Conservation (phyloP, 1,284 basidiomycete genomes). For the Trichosporon sp. region DNA sequence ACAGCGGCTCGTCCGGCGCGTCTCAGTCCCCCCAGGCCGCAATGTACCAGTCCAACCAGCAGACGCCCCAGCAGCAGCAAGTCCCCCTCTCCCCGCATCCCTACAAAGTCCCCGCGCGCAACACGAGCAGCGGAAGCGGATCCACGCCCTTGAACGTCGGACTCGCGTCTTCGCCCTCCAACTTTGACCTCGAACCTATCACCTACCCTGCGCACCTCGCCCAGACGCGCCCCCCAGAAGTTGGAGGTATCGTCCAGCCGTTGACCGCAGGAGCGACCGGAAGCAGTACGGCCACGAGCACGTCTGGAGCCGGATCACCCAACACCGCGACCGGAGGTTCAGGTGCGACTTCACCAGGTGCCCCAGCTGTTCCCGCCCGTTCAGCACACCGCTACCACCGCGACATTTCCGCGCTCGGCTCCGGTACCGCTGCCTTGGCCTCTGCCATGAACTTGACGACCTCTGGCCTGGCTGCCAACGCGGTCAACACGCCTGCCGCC, state of each 20-base stretch:
- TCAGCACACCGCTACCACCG: constrained; percentile 32
- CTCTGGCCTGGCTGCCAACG: constrained; percentile 16
- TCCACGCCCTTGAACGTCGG: constrained; percentile 11
- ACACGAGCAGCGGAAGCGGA: constrained; percentile 13
- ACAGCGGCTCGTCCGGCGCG: constrained; percentile 2
- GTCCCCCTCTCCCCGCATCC: constrained; percentile 13
- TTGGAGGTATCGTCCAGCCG: constrained; percentile 14
- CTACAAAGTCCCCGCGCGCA: constrained; percentile 17
- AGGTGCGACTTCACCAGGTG: constrained; percentile 13
- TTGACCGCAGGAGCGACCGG: constrained; percentile 17
- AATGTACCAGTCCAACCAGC: constrained; percentile 10
- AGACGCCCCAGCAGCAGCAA: constrained; percentile 20
- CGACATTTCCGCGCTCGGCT: constrained; percentile 30
- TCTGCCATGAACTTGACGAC: constrained; percentile 31
- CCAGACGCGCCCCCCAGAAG: constrained; percentile 33
- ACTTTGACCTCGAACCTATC: constrained; percentile 39
- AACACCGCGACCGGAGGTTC: constrained; percentile 12
- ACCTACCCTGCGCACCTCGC: constrained; percentile 42
- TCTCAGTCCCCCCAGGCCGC: constrained; percentile 8
- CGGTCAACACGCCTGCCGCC: not conserved
- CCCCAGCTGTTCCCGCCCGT: constrained; percentile 31
- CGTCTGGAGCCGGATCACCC: not conserved
- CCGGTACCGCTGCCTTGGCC: constrained; percentile 18
- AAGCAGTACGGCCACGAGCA: constrained; percentile 2
- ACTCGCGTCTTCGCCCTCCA: constrained; percentile 24